Evolutionary conservation across 75 land plant species (phyloP), one percentile per base, ranked within the genome.

Genomic region (Ceratopteris richardii): DNA sequence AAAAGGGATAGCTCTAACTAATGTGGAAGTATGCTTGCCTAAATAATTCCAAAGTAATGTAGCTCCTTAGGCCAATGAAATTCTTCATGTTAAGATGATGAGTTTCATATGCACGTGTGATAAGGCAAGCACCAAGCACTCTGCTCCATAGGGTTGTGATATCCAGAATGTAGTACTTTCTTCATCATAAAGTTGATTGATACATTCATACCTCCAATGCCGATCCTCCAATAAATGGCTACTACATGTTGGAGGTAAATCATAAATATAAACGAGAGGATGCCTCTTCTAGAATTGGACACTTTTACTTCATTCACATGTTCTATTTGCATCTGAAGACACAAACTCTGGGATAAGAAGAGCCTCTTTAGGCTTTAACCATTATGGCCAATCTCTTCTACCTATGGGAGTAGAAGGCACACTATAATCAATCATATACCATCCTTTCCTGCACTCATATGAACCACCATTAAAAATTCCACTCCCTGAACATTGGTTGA

Each of bases 191-290:
- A 88, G 51, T 78, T 89, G 76, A 57, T 87, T 88, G 20, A 92
- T 82, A 73, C 97, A 92, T 55, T 82, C 57, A 33, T 67, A 68
- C 66, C 72, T 92, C 44, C 66, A 84, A 71, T 92, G 97, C 1
- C 89, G 76, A 22, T 89, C 97, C 92, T 93, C 90, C 54, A 93
- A 74, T 23, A 88, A 78, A 31, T 78, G 80, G 57, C 77, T 81
- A 66, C 80, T 81, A 69, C 84, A 93, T 22, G 78, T 79, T n/a
- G 96, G 82, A 23, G 98, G 98, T 56, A 93, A 64, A 70, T 89
- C 98, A 83, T 89, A 89, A 14, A 93, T 75, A 77, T 89, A 93
- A 42, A 93, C 73, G 51, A 93, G 83, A 22, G 96, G 98, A 57
- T 90, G 71, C 60, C 69, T 83, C 64, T 79, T 93, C 30, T 75